Conservation (phyloP, 2,329 filamentous ascomycete species). For the Fusarium goolgardi region DNA sequence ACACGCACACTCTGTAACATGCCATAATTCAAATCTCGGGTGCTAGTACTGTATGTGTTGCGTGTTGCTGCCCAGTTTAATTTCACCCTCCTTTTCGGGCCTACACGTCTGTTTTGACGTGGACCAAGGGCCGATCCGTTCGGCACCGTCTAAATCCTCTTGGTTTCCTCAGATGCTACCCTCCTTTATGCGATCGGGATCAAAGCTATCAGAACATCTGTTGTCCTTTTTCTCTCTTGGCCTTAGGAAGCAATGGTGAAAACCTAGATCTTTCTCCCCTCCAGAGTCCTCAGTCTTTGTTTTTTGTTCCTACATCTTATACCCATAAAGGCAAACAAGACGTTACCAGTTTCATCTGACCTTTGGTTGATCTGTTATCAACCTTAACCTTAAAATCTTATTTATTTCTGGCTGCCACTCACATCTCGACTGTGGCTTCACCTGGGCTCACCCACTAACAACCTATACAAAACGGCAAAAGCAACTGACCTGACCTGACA, state of each 20-base stretch:
- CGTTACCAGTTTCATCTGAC: constrained; percentile 19
- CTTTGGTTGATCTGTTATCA: constrained; percentile 30
- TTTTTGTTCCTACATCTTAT: constrained; percentile 2
- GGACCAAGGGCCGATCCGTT: constrained; percentile 48
- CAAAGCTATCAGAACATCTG: constrained; percentile 16
- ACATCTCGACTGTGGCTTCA: constrained; percentile 39
- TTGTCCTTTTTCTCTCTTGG: constrained; percentile 6
- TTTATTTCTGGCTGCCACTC: constrained; percentile 41
- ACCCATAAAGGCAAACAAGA: constrained; percentile 28
- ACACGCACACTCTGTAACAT: constrained; percentile 20
- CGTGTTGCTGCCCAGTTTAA: constrained; percentile 36
- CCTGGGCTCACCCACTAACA: constrained; percentile 20
- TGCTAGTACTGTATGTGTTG: constrained; percentile 15
- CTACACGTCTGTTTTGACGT: constrained; percentile 41
- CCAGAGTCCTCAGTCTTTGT: neutral
- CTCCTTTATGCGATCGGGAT: constrained; percentile 19
- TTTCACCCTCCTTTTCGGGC: constrained; percentile 30
- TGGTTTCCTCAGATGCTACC: constrained; percentile 19
- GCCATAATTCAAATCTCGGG: constrained; percentile 26
- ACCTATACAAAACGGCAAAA: constrained; percentile 6
- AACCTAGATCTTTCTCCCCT: constrained; percentile 9
- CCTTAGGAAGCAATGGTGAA: constrained; percentile 27
- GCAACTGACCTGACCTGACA: constrained; percentile 1
- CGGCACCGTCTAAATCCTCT: constrained; percentile 30
- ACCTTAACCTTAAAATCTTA: constrained; percentile 41